Percentiles rank a stretch among this genome's conserved stretches.
Evolutionary conservation across 2,329 filamentous ascomycete genomes (phyloP).

Genomic region (Sporothrix schenckii): DNA sequence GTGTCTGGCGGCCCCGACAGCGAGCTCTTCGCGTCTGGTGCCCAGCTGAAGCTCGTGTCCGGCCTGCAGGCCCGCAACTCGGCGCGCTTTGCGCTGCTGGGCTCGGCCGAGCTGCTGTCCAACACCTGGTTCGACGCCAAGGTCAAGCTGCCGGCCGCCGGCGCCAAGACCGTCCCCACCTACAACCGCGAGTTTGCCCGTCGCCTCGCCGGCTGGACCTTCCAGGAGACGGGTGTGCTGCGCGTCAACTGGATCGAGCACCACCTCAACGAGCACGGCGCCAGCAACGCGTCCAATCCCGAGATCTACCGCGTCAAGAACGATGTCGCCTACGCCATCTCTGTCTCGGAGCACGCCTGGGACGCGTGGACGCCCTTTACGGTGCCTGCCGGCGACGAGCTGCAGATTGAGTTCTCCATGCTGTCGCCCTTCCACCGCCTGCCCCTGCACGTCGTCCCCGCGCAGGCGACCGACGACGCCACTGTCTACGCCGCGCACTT

Average conservation of each 20-base stretch:
- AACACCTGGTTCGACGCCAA: constrained; percentile 86
- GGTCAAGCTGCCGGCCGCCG: constrained; percentile 63
- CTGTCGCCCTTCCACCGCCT: constrained; percentile 95
- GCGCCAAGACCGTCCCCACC: constrained; percentile 59
- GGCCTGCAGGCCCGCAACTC: constrained; percentile 90
- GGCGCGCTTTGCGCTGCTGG: constrained; percentile 82
- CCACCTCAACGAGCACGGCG: constrained; percentile 61
- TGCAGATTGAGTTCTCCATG: constrained; percentile 99
- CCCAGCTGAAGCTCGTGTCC: constrained; percentile 82
- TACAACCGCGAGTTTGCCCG: constrained; percentile 84
- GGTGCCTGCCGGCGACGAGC: constrained; percentile 67
- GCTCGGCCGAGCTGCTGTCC: constrained; percentile 82
- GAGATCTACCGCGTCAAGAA: constrained; percentile 94
- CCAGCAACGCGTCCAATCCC: constrained; percentile 70
- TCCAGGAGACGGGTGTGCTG: constrained; percentile 89
- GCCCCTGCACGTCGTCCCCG: constrained; percentile 60
- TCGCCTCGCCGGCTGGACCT: constrained; percentile 89
- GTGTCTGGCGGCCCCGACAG: constrained; percentile 74
- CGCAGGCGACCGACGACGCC: constrained; percentile 62
- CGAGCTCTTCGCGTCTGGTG: constrained; percentile 77
- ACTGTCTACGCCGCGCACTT: constrained; percentile 77
- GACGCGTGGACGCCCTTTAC: constrained; percentile 75
- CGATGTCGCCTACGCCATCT: constrained; percentile 84
- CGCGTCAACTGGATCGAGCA: constrained; percentile 84
- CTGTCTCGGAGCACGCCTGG: constrained; percentile 80